A percentile compares a stretch with the other conserved stretches of the same genome.
Evolutionary conservation across 2,329 filamentous ascomycete genomes (phyloP).

Genomic region (Scytalidium sp.): DNA sequence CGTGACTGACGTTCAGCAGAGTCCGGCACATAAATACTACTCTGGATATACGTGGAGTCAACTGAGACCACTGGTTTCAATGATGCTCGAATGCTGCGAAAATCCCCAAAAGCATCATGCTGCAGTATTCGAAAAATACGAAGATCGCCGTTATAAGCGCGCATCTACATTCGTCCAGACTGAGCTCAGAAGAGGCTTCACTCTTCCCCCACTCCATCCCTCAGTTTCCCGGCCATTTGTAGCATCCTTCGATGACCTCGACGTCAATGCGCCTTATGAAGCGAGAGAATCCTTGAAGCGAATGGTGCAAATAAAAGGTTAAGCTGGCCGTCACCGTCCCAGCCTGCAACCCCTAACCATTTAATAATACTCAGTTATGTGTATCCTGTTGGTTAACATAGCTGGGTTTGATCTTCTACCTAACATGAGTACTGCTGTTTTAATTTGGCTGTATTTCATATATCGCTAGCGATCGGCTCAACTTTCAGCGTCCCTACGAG

Average conservation of each 20-base stretch:
- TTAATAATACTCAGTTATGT: constrained; percentile 20
- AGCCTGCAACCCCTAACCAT: constrained; percentile 2
- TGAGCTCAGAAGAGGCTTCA: constrained; percentile 63
- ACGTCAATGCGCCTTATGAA: constrained; percentile 18
- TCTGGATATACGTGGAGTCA: constrained; percentile 90
- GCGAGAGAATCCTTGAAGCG: constrained; percentile 22
- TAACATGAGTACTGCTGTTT: too few relatives aligned
- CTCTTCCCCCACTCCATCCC: constrained; percentile 31
- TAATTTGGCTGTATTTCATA: too few relatives aligned
- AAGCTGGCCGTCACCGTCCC: constrained; percentile 1
- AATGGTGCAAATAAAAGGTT: constrained; percentile 24
- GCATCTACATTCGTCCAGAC: constrained; percentile 77
- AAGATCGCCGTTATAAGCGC: constrained; percentile 81
- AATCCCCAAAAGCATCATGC: constrained; percentile 76
- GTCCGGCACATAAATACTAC: constrained; percentile 82
- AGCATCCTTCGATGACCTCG: constrained; percentile 18
- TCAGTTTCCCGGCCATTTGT: constrained; percentile 19
- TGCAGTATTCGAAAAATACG: constrained; percentile 90
- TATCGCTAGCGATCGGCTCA: too few relatives aligned
- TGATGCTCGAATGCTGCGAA: constrained; percentile 86
- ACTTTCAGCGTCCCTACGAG: too few relatives aligned
- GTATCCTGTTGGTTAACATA: constrained; percentile 27
- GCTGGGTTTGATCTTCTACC: neutral
- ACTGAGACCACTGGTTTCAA: constrained; percentile 70
- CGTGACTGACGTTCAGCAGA: constrained; percentile 44